Conservation (phyloP, 352 stramenopile genomes). For the Phytophthora ohioensis region DNA sequence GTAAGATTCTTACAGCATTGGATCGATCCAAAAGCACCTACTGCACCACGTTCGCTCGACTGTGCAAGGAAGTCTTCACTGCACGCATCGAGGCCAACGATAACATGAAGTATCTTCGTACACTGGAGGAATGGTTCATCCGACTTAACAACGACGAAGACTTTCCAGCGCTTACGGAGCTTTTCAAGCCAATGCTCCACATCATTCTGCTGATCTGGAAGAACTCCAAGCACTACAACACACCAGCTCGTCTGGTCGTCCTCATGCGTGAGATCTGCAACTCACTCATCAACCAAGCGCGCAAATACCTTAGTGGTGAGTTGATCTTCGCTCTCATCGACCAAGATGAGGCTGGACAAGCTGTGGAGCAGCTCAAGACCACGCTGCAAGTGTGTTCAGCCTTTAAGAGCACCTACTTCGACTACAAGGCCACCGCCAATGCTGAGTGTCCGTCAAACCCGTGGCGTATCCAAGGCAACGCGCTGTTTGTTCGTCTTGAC, state of each 20-base stretch:
- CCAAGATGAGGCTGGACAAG: constrained; percentile 94
- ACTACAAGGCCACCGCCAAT: constrained; percentile 98
- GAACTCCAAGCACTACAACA: constrained; percentile 99
- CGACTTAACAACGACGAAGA: constrained; percentile 96
- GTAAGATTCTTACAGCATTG: constrained; percentile 94
- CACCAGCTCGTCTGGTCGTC: constrained; percentile 95
- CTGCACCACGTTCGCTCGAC: constrained; percentile 94
- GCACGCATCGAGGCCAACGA: constrained; percentile 97
- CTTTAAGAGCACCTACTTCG: constrained; percentile 99
- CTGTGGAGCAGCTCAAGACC: constrained; percentile 95
- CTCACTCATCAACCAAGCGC: constrained; percentile 94
- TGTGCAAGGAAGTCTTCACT: constrained; percentile 98
- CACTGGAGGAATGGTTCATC: constrained; percentile 97
- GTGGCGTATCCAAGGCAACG: constrained; percentile 98
- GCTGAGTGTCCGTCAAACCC: constrained; percentile 97
- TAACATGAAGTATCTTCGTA: constrained; percentile 98
- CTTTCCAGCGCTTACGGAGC: constrained; percentile 90
- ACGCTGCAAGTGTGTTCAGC: constrained; percentile 94
- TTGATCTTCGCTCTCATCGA: constrained; percentile 98
- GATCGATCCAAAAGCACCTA: constrained; percentile 98
- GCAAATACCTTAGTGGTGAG: constrained; percentile 94
- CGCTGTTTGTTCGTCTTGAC: constrained; percentile 97
- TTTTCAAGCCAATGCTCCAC: constrained; percentile 99
- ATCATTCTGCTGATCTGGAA: constrained; percentile 99
- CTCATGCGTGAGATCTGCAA: constrained; percentile 99